A percentile compares a stretch with the other conserved stretches of the same genome.
Conservation (phyloP, 139 green algal species). For the Asterochloris sp. region DNA sequence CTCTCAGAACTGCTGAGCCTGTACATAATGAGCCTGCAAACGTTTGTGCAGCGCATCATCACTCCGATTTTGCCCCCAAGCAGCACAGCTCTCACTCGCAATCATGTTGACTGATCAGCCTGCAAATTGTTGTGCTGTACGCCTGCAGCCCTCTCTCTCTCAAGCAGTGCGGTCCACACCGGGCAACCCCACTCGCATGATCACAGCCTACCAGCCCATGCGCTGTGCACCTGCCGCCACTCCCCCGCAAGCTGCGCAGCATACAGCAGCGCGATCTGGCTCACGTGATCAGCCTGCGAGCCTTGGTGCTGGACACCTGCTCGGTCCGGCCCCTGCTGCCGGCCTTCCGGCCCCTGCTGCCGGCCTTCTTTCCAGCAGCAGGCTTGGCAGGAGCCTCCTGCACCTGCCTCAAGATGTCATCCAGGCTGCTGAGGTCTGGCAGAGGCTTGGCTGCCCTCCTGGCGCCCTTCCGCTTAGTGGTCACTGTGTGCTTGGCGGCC, state of each 20-base stretch:
- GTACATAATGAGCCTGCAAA: too few species aligned
- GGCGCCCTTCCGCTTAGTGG: background rate
- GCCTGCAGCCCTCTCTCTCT: background rate
- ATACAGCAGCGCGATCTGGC: background rate
- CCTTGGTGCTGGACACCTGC: constrained; percentile 7
- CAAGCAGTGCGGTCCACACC: background rate
- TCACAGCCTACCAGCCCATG: background rate
- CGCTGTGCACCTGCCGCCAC: background rate
- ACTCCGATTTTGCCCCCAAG: too few species aligned
- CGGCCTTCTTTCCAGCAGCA: background rate
- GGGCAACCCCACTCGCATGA: background rate
- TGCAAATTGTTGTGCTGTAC: background rate
- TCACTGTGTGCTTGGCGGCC: background rate
- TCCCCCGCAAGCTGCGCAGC: background rate
- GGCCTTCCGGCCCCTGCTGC: background rate
- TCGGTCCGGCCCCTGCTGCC: constrained; percentile 11
- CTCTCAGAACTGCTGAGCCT: too few species aligned
- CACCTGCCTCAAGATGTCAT: background rate
- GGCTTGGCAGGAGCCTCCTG: background rate
- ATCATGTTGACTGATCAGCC: too few species aligned
- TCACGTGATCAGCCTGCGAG: constrained; percentile 6
- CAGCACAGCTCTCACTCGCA: too few species aligned
- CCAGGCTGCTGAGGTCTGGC: constrained; percentile 5
- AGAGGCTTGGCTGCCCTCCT: background rate
- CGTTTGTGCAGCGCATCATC: too few species aligned